Base-by-base conservation (phyloP, 2,329 filamentous ascomycete species). In the Aspergillus felis region DNA sequence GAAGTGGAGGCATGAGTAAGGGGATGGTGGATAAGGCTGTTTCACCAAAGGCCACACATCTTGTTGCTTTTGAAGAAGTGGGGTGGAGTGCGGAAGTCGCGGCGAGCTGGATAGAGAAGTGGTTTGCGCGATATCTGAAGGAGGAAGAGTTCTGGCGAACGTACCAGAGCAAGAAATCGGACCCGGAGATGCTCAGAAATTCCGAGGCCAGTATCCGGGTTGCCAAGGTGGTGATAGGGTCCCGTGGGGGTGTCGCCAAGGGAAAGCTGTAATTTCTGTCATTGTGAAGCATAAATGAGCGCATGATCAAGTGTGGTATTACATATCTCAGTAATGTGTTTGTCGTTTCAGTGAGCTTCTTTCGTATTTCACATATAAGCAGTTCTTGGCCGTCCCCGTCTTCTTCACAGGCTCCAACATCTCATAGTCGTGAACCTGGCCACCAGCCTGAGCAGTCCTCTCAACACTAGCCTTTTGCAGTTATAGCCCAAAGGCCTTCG, bases 1-100 rank as follows among this genome's bases (percentile, higher is more conserved):
- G 68, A 2, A 69, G 58, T 51, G 66, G 67, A 5, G 66, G 66
- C 3, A 55, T 57, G 6, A 29, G 22, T 0, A 42, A 55, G 14
- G 61, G 61, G 1, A 67, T 57, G 57, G 63, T 65, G 4, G 57
- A 64, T 52, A 66, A 61, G 54, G 49, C 46, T 1, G 57, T 61
- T 4, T 48, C 61, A 47, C 29, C 41, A 49, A 28, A 59, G 1
- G 60, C 50, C 3, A 46, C 53, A 5, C 64, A 66, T 38, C 55
- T 42, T 22, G 14, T 65, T 8, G 55, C 62, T 3, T 56, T 60
- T 25, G 65, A 66, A 28, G 12, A 66, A 29, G 49, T 66, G 9
- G 58, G 61, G 5, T 60, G 58, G 60, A 60, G 62, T 56, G 66
- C 64, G 2, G 22, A 35, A 7, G 61, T 53, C 5, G 47, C 44